Conservation (phyloP, 2,329 filamentous ascomycete genomes). For the Fusarium solani-melongenae region DNA sequence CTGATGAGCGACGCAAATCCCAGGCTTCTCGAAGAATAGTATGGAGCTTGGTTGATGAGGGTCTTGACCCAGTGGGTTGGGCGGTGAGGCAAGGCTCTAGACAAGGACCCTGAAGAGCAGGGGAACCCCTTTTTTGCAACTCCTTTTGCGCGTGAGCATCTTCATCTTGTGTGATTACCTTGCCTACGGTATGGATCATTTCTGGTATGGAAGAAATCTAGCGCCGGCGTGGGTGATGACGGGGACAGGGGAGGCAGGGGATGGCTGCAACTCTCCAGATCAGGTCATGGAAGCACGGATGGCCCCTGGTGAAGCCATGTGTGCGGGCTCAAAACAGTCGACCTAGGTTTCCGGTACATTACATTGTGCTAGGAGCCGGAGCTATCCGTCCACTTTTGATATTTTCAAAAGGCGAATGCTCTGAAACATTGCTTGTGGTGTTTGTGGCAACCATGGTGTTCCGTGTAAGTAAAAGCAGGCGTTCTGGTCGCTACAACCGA, state of each 20-base stretch:
- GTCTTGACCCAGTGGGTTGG: conserved; percentile 30
- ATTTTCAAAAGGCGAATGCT: not conserved
- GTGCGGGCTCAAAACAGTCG: conserved; percentile 8
- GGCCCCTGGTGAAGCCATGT: conserved; percentile 36
- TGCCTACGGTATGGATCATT: conserved; percentile 16
- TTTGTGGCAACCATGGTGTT: not conserved
- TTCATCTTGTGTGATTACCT: conserved; percentile 29
- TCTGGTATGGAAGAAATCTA: conserved; percentile 17
- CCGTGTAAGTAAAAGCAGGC: not conserved
- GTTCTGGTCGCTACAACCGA: not conserved
- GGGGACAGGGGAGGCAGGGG: conserved; percentile 31
- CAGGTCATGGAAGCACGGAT: conserved; percentile 30
- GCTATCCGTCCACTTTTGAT: not conserved
- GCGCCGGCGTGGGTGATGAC: conserved; percentile 5
- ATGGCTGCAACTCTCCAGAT: conserved; percentile 27
- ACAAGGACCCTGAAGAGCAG: conserved; percentile 17
- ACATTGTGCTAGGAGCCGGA: not conserved
- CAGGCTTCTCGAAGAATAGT: conserved; percentile 9
- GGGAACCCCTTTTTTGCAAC: conserved; percentile 28
- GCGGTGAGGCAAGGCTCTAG: conserved; percentile 29
- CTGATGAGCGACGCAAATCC: not conserved
- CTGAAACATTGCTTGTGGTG: not conserved
- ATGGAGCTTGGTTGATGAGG: conserved; percentile 9
- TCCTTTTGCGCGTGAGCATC: conserved; percentile 29
- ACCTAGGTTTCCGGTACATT: not conserved